phyloP scores from a whole-genome alignment of 108 stramenopile genomes.

The Fragilaria crotonensis region DNA sequence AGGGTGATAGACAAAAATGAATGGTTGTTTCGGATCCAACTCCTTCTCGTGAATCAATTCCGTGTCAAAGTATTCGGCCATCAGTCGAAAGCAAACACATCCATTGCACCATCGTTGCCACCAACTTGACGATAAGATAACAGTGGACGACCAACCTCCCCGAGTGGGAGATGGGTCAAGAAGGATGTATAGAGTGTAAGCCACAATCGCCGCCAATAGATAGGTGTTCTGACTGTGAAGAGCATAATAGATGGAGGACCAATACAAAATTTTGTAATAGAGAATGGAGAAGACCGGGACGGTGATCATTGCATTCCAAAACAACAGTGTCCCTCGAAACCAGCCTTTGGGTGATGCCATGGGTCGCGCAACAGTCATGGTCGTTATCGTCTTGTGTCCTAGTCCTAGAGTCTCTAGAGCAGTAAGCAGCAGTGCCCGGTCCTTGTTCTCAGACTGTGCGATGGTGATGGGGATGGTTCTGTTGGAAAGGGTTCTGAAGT shows the following conservation, averaged over 20 bases:
- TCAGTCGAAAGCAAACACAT: background rate
- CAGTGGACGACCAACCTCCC: background rate
- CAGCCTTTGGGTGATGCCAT: too few species aligned
- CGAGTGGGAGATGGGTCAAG: background rate
- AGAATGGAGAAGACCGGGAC: background rate
- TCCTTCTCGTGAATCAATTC: background rate
- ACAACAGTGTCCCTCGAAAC: background rate
- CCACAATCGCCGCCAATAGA: background rate
- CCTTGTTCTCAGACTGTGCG: too few species aligned
- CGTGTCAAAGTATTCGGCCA: conserved; percentile 1
- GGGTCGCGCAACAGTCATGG: too few species aligned
- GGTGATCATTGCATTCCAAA: background rate
- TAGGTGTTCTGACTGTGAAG: background rate
- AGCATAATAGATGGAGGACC: background rate
- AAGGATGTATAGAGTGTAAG: background rate
- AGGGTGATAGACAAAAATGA: conserved; percentile 49
- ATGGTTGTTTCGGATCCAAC: conserved; percentile 21
- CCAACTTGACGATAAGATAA: too few species aligned
- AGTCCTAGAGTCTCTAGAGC: too few species aligned
- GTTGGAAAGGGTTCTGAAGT: too few species aligned
- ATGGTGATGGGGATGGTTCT: too few species aligned
- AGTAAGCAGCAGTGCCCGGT: too few species aligned
- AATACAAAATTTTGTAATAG: background rate
- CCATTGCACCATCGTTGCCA: background rate
- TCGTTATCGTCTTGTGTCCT: too few species aligned